Evolutionary conservation across 306 rosid genomes (phyloP).

Genomic region (Gastrolobium bilobum): DNA sequence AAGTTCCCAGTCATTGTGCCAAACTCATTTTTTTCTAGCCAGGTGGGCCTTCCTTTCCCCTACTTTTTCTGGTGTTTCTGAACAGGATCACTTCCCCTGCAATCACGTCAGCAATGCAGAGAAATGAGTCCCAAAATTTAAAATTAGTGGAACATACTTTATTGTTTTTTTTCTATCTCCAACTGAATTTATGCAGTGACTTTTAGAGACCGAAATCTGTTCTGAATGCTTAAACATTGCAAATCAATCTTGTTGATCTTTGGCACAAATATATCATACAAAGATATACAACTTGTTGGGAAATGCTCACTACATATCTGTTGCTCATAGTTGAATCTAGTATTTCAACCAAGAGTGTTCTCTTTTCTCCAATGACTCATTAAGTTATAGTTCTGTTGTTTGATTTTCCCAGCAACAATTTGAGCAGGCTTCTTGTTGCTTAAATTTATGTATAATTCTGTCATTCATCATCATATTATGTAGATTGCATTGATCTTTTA

Average conservation of each 20-base stretch:
- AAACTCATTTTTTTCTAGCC: constrained; percentile 88
- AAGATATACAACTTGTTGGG: constrained; percentile 19
- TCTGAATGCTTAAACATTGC: constrained; percentile 27
- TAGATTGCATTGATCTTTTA: background rate
- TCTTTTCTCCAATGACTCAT: constrained; percentile 12
- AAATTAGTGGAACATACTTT: constrained; percentile 22
- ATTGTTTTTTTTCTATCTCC: constrained; percentile 7
- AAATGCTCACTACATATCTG: background rate
- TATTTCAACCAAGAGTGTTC: background rate
- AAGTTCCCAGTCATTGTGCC: constrained; percentile 93
- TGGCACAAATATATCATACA: constrained; percentile 3
- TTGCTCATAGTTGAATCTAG: constrained; percentile 21
- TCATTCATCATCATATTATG: background rate
- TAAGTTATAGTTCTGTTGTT: constrained; percentile 10
- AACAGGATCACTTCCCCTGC: constrained; percentile 11
- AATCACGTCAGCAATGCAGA: constrained; percentile 34
- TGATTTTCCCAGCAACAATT: constrained; percentile 33
- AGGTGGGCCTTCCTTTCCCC: constrained; percentile 55
- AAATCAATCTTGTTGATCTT: constrained; percentile 15
- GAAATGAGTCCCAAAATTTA: constrained; percentile 17
- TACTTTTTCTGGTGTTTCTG: constrained; percentile 5
- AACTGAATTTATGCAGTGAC: constrained; percentile 25
- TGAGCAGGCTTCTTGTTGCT: constrained; percentile 7
- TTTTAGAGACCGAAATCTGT: constrained; percentile 17
- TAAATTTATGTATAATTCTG: background rate